Evolutionary conservation across 192 early-diverging fungal genomes (phyloP).

Genomic region (Borealophlyctis nickersoniae): DNA sequence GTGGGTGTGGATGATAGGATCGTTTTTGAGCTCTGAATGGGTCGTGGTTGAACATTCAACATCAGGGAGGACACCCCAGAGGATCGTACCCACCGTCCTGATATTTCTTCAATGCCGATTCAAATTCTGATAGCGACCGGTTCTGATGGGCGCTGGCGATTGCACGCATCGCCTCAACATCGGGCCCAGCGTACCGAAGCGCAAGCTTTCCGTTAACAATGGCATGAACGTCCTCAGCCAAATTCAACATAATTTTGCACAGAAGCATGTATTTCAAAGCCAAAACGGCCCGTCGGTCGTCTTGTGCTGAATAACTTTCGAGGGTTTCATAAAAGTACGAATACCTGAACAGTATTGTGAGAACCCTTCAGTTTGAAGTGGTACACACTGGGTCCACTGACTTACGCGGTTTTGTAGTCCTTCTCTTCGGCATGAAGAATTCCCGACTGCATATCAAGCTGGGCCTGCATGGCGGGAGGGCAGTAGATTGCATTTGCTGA

Average conservation of each 20-base stretch:
- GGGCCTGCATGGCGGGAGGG: constrained; percentile 93
- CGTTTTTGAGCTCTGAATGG: constrained; percentile 74
- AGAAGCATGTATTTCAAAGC: constrained; percentile 98
- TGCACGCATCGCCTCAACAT: constrained; percentile 92
- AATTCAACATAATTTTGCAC: constrained; percentile 98
- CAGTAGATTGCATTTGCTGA: constrained; percentile 97
- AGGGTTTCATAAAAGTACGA: constrained; percentile 99
- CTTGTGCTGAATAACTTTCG: constrained; percentile 88
- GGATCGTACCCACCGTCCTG: constrained; percentile 71
- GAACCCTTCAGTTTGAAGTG: too few species aligned
- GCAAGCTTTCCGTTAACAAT: constrained; percentile 93
- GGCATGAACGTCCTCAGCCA: constrained; percentile 90
- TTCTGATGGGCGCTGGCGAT: constrained; percentile 96
- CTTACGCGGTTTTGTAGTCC: constrained; percentile 96
- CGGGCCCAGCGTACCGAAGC: constrained; percentile 77
- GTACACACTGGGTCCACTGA: too few species aligned
- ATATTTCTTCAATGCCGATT: constrained; percentile 82
- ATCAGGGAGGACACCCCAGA: neutral
- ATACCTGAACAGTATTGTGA: constrained; percentile 34
- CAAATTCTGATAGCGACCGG: constrained; percentile 94
- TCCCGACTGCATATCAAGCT: constrained; percentile 95
- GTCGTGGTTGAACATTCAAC: constrained; percentile 7
- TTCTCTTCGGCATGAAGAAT: constrained; percentile 97
- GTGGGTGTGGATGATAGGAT: constrained; percentile 92
- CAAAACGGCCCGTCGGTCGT: constrained; percentile 80